Base-by-base conservation (phyloP, 371 early-diverging fungal genomes). In the Dinochytrium kinnereticum region DNA sequence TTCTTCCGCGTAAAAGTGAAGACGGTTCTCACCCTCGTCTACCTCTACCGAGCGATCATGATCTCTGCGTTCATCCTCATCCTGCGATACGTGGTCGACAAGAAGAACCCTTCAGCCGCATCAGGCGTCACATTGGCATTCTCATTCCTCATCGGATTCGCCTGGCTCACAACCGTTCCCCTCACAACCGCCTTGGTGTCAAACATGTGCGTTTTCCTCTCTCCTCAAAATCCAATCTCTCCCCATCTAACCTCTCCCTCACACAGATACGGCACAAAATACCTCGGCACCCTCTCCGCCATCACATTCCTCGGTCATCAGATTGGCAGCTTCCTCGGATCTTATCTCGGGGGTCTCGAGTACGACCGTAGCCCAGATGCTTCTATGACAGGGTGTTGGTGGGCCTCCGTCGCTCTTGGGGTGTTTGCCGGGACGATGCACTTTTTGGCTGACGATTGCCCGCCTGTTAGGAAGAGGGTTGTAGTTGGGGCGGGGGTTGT, bases 121-220 rank as follows among this genome's bases (percentile, higher is more conserved):
- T 33, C 66, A 51, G 64, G 51, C 5, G 24, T 69, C 34, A 55
- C 38, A n/a, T 51, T 69, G 17, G 28, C 28, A 7, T 51, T 67
- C 39, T 67, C 66, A 3, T 39, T 66, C n/a, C 30, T 73, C 21
- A 38, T 59, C 28, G 74, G 74, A 21, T 50, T 68, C 37, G 36
- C 78, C 1, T 86, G 80, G 81, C 64, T 86, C 0, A 82, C 83
- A 0, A 86, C 84, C 0, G 82, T 86, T 15, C 86, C 86, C 1
- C 76, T 77, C 24, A 84, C 83, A 0, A 86, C 84, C 0, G 71
- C 72, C 37, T 78, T 82, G 44, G 51, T 85, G 10, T 79, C 81
- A 28, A 72, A 75, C 39, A 75, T 81, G 66, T 66, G 44, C 37
- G 66, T 24, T 39, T 3, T 49, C 19, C 5, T 49, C 13, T 28